A percentile compares a stretch with the other conserved stretches of the same genome.
These are phyloP conservation scores for Saccharum spontaneum DNA, from an alignment of 176 grass and related monocot species.

Conservation along the genomic window DNA sequence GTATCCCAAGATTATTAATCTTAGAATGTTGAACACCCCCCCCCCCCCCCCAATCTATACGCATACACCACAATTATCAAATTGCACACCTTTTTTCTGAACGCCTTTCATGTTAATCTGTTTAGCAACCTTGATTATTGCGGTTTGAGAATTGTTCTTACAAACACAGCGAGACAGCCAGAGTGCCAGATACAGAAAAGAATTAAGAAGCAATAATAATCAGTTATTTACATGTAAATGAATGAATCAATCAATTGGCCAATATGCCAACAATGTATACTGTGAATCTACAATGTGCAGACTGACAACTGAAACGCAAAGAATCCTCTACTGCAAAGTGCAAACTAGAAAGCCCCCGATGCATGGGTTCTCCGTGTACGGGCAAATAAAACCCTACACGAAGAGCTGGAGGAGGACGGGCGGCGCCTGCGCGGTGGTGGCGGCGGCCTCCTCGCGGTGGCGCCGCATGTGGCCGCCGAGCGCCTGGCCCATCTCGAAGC, in stretches of 20 bases:
- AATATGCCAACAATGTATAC: background rate
- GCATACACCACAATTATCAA: too few relatives aligned
- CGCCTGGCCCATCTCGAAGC: slow-evolving; percentile 62
- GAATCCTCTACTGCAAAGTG: background rate
- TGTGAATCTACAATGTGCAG: background rate
- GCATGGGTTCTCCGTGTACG: background rate
- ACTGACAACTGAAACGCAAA: background rate
- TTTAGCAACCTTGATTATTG: too few relatives aligned
- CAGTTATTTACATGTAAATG: background rate
- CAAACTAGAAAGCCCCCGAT: background rate
- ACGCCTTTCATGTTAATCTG: too few relatives aligned
- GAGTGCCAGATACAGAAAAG: background rate
- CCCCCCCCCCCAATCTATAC: too few relatives aligned
- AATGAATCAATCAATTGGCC: background rate
- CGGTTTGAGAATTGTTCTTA: background rate
- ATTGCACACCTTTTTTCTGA: too few relatives aligned
- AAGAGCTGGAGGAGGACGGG: slow-evolving; percentile 51
- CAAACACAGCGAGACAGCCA: background rate
- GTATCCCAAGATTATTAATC: too few relatives aligned
- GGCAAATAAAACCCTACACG: background rate
- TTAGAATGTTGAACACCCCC: too few relatives aligned
- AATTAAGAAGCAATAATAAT: background rate
- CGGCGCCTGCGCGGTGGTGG: slow-evolving; percentile 8
- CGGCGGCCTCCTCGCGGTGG: slow-evolving; percentile 35
- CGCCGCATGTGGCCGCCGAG: slow-evolving; percentile 65